Evolutionary conservation across 2,329 filamentous ascomycete genomes (phyloP).

Genomic region (Pochonia chlamydosporia): DNA sequence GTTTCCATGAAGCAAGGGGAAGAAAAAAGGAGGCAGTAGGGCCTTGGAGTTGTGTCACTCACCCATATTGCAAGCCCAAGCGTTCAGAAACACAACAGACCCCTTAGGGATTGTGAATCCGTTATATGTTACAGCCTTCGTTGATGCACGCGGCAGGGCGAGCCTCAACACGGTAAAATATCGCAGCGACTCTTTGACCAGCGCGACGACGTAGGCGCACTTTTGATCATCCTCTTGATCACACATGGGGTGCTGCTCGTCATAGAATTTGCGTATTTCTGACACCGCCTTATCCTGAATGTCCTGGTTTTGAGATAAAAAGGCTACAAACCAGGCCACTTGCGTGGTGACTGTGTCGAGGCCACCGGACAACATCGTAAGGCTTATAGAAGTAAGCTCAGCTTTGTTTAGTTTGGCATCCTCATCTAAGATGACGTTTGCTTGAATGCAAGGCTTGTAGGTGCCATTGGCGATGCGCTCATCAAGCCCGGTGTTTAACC

Average conservation of each 20-base stretch:
- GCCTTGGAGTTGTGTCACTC: conserved; percentile 41
- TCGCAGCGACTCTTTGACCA: conserved; percentile 57
- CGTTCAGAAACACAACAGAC: conserved; percentile 60
- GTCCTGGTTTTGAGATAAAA: conserved; percentile 53
- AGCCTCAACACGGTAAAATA: conserved; percentile 59
- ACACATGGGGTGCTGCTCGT: conserved; percentile 48
- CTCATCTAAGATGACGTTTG: conserved; percentile 58
- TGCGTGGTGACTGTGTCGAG: conserved; percentile 62
- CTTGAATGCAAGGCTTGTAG: conserved; percentile 60
- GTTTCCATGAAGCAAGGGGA: no score
- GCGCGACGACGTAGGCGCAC: conserved; percentile 56
- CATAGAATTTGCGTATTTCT: conserved; percentile 51
- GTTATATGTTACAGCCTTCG: conserved; percentile 53
- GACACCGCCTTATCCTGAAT: conserved; percentile 54
- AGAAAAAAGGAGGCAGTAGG: background rate
- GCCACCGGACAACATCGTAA: conserved; percentile 64
- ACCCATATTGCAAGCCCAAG: conserved; percentile 66
- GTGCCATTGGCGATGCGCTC: conserved; percentile 54
- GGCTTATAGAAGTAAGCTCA: conserved; percentile 58
- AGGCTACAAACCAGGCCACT: conserved; percentile 58
- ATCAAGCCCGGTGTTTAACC: conserved; percentile 53
- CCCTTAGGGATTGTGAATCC: conserved; percentile 54
- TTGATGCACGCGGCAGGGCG: conserved; percentile 54
- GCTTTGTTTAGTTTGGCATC: conserved; percentile 57
- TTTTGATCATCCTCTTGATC: conserved; percentile 57